Evolutionary conservation across 2,329 filamentous ascomycete species (phyloP).

Genomic region (Ophiocordyceps camponoti-floridani): DNA sequence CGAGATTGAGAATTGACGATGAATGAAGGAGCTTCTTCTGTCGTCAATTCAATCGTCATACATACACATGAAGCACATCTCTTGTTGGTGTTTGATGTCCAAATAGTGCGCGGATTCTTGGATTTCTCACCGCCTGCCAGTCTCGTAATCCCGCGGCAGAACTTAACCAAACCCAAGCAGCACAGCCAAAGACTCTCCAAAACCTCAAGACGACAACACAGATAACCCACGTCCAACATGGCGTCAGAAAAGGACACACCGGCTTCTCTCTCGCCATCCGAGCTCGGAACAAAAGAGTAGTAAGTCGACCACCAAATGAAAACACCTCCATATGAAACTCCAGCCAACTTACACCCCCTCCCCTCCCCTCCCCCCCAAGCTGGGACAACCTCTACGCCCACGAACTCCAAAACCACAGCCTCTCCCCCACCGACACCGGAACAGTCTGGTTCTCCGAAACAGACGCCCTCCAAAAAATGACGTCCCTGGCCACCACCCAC

Average conservation of each 20-base stretch:
- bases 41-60: too few relatives aligned
- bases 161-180: too few relatives aligned
- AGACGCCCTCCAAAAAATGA: conserved; percentile 34
- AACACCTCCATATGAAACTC: not conserved
- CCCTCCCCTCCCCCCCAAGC: too few relatives aligned
- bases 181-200: too few relatives aligned
- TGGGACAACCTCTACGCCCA: conserved; percentile 59
- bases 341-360: not conserved
- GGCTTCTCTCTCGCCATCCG: conserved; percentile 51
- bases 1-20: too few relatives aligned
- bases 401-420: conserved; percentile 53
- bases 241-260: not conserved
- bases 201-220: not conserved
- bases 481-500: not conserved
- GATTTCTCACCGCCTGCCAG: too few relatives aligned
- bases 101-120: too few relatives aligned
- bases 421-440: conserved; percentile 61
- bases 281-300: conserved; percentile 84
- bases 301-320: conserved; percentile 20
- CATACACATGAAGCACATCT: too few relatives aligned
- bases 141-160: too few relatives aligned
- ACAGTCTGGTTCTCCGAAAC: conserved; percentile 96
- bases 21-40: too few relatives aligned
- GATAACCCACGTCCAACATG: not conserved
- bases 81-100: too few relatives aligned